Base-by-base conservation (phyloP, 805 yeast species). In the Pichia scutulata region DNA sequence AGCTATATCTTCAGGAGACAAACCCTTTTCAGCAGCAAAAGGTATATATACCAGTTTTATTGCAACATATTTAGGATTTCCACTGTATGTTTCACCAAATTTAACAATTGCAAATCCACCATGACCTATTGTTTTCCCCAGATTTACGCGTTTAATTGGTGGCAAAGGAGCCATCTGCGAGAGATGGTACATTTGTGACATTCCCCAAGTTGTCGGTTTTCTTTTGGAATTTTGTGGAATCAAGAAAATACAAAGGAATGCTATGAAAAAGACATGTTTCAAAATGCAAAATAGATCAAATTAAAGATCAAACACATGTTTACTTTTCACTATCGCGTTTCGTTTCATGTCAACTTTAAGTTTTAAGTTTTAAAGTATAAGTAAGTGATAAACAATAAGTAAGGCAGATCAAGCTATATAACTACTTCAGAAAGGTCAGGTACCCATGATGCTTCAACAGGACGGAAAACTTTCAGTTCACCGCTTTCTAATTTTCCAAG, bases 91-190 rank as follows among this genome's bases (percentile, higher is more conserved):
- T 13, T 55, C 48, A 0, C 82, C 86, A 10, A 68, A 63, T 56
- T 80, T 78, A 4, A 82, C 85, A 48, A 78, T 71, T 2, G 86
- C 88, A 69, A 82, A 82, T 0, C 86, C 72, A 2, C 89, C 89
- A 55, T 80, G 81, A 0, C 88, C 89, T 14, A 82, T 70, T 0
- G 84, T 78, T 24, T 70, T 70, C 0, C 79, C 83, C 7, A 74
- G 48, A 26, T 64, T 69, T 2, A 79, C 70, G 26, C 71, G 73
- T 46, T 72, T 71, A 36, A 80, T 70, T 25, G 61, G 59, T 3
- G 86, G 85, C 2, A 80, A 49, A 2, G 74, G 70, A 9, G 72
- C 75, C 46, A 73, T 60, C 57, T 76, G 79, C 2, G 79, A 74
- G 16, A 76, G 65, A 48, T 70, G 67, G 47, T 66, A 62, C n/a